Evolutionary conservation across 106 monocot genomes (phyloP), one percentile per base, ranked within the genome.

Genomic region (Dioscorea dumetorum): DNA sequence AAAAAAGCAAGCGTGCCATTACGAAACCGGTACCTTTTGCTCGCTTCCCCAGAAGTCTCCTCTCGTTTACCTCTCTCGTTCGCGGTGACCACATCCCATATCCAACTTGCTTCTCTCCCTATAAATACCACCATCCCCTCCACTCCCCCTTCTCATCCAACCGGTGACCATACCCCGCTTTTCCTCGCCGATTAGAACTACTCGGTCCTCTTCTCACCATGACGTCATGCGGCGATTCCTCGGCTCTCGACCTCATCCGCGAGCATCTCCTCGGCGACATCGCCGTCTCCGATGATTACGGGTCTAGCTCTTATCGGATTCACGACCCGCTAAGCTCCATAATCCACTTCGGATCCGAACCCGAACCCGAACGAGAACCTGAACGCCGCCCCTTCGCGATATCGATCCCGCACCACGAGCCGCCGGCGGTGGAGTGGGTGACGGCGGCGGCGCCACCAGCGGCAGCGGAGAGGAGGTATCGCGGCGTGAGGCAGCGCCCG

Each of bases 401-500:
- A 15, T 4, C 66, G 52, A 7, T 18, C 1, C 3, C 23, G 9
- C 31, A 15, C 28, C 34, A 53, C 23, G 32, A 19, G 35, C 41
- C 41, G 10, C 63, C 34, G 13, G 33, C n/a, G 15, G 57, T 13
- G 24, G 70, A 33, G 17, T 14, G 13, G 19, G 35, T 19, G 49
- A 16, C 49, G 21, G 65, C 23, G 2, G 3, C 52, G 15, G 66
- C 17, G 51, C 54, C 54, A 20, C 48, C 48, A 66, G 63, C 58
- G 70, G 68, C n/a, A 57, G 14, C 31, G 57, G 62, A 16, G 12
- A 10, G 73, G 53, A 52, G 61, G 56, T 89, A 89, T 72, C 71
- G 93, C 9, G 93, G 93, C 0, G 93, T 93, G 49, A 72, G 93
- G 66, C 82, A 78, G 73, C 67, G 78, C 67, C 93, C 88, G 22